These are phyloP conservation scores for Hymenoscyphus fructigenus DNA, from an alignment of 2,329 filamentous ascomycete genomes.

Conservation along the genomic window DNA sequence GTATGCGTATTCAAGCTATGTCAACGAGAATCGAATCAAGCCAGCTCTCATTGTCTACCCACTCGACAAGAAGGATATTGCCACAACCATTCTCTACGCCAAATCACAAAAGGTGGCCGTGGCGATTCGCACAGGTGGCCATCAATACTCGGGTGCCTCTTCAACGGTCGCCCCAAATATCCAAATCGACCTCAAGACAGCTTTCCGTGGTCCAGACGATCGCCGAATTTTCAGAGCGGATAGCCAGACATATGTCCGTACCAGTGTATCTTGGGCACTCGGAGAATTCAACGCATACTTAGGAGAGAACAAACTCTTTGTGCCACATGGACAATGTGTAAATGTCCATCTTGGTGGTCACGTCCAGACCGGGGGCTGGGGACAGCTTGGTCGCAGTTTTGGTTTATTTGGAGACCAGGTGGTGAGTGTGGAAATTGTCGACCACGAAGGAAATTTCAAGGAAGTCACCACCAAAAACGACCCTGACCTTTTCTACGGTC, in stretches of 20 bases:
- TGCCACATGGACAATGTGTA: slow-evolving; percentile 48
- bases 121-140: slow-evolving; percentile 48
- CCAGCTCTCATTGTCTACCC: slow-evolving; percentile 47
- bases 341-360: slow-evolving; percentile 48
- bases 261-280: slow-evolving; percentile 44
- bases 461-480: slow-evolving; percentile 31
- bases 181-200: slow-evolving; percentile 45
- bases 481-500: slow-evolving; percentile 35
- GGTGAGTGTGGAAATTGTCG: slow-evolving; percentile 32
- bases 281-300: slow-evolving; percentile 46
- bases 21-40: slow-evolving; percentile 43
- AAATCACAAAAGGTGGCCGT: slow-evolving; percentile 42
- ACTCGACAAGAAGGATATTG: slow-evolving; percentile 44
- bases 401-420: slow-evolving; percentile 38
- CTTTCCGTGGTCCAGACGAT: slow-evolving; percentile 39
- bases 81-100: slow-evolving; percentile 42
- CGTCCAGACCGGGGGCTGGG: slow-evolving; percentile 39
- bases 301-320: slow-evolving; percentile 42
- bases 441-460: slow-evolving; percentile 31
- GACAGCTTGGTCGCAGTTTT: slow-evolving; percentile 7
- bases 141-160: slow-evolving; percentile 51
- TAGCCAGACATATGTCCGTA: slow-evolving; percentile 39
- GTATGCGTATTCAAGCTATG: slow-evolving; percentile 46
- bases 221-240: slow-evolving; percentile 37
- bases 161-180: slow-evolving; percentile 47